These are phyloP conservation scores for Aspergillus aculeatinus DNA, from an alignment of 2,329 filamentous ascomycete genomes.

Conservation along the genomic window DNA sequence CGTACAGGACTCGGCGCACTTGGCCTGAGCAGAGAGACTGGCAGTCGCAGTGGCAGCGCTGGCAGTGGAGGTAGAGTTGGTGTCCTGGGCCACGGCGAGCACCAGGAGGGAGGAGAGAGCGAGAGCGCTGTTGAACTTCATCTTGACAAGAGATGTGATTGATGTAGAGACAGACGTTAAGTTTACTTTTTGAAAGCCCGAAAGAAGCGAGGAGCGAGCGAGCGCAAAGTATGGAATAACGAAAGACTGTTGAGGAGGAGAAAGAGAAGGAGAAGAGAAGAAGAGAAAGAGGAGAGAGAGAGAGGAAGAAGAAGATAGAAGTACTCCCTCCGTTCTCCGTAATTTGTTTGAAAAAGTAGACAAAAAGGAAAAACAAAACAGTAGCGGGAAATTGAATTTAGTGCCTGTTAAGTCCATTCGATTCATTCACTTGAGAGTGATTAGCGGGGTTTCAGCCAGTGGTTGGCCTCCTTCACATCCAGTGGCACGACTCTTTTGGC, in stretches of 20 bases:
- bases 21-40: slow-evolving; percentile 34
- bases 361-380: slow-evolving; percentile 15
- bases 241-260: slow-evolving; percentile 12
- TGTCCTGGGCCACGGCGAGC: slow-evolving; percentile 44
- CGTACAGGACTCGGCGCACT: slow-evolving; percentile 40
- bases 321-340: background rate
- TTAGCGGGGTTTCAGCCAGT: background rate
- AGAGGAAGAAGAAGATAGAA: slow-evolving; percentile 8
- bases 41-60: slow-evolving; percentile 31
- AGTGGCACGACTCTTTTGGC: background rate
- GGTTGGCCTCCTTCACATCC: background rate
- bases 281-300: slow-evolving; percentile 11
- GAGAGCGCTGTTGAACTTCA: slow-evolving; percentile 44
- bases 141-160: slow-evolving; percentile 22
- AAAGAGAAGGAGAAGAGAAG: slow-evolving; percentile 8
- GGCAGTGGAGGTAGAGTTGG: slow-evolving; percentile 20
- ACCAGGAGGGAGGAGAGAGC: slow-evolving; percentile 47
- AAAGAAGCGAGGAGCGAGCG: slow-evolving; percentile 8
- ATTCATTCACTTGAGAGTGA: background rate
- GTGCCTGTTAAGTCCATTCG: background rate
- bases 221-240: slow-evolving; percentile 10
- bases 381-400: background rate
- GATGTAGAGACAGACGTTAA: slow-evolving; percentile 16
- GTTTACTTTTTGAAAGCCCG: slow-evolving; percentile 2
- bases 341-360: slow-evolving; percentile 4